phyloP scores from a whole-genome alignment of 2,329 filamentous ascomycete species.

The Talaromyces sp. region DNA sequence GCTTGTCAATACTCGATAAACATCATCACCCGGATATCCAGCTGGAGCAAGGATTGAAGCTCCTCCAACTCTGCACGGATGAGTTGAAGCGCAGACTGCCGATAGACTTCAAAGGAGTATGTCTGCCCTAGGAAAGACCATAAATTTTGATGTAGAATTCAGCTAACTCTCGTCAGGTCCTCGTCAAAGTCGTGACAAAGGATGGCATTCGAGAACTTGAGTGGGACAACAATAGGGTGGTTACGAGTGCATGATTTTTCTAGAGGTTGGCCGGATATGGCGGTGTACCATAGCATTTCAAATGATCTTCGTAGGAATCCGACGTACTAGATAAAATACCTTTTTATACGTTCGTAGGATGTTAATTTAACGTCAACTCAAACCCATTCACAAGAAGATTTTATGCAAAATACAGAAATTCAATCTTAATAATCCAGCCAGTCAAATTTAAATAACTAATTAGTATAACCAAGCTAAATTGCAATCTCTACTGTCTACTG shows the following conservation, averaged over 20 bases:
- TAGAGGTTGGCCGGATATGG: slow-evolving; percentile 20
- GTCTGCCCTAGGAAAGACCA: slow-evolving; percentile 23
- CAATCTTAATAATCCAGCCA: not conserved
- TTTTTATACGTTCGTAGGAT: not conserved
- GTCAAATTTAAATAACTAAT: not conserved
- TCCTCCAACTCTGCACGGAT: slow-evolving; percentile 90
- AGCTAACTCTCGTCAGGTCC: slow-evolving; percentile 33
- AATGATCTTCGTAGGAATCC: not conserved
- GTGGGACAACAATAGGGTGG: slow-evolving; percentile 72
- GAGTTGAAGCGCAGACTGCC: slow-evolving; percentile 95
- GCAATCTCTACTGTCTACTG: not conserved
- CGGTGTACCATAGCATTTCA: slow-evolving; percentile 29
- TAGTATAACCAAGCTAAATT: not conserved
- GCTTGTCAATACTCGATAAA: slow-evolving; percentile 94
- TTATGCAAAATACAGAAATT: not conserved
- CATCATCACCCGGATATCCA: slow-evolving; percentile 95
- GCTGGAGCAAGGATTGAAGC: slow-evolving; percentile 83
- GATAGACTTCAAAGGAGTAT: slow-evolving; percentile 96
- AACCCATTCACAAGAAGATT: not conserved
- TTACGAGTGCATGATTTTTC: slow-evolving; percentile 40
- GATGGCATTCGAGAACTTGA: slow-evolving; percentile 83
- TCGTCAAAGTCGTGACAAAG: slow-evolving; percentile 90
- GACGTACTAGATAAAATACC: not conserved
- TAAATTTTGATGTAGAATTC: not conserved
- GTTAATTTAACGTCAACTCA: not conserved